Conservation (phyloP, 1,284 basidiomycete species). For the Tetrapyrgos nigripes region DNA sequence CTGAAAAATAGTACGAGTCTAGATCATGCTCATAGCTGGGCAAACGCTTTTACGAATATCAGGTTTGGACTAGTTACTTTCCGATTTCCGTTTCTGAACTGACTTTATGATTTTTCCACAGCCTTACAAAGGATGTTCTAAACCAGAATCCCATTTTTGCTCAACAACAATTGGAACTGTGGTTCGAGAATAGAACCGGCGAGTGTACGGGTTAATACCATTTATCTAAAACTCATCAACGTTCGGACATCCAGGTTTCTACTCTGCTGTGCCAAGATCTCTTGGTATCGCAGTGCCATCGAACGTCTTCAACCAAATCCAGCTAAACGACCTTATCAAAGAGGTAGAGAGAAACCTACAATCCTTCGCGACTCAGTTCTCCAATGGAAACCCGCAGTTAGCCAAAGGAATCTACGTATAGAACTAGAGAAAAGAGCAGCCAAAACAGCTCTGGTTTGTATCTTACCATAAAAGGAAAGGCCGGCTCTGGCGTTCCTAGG, state of each 20-base stretch:
- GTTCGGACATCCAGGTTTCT: constrained; percentile 24
- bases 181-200: constrained; percentile 12
- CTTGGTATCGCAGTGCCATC: constrained; percentile 33
- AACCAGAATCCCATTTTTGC: not conserved
- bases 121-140: constrained; percentile 9
- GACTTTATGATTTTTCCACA: not conserved
- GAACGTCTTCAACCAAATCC: constrained; percentile 24
- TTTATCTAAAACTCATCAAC: not conserved
- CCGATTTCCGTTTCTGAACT: not conserved
- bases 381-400: constrained; percentile 36
- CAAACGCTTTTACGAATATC: constrained; percentile 8
- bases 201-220: not conserved
- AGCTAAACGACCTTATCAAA: constrained; percentile 23
- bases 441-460: too few species aligned
- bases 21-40: constrained; percentile 15
- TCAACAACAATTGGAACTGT: constrained; percentile 4
- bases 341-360: constrained; percentile 25
- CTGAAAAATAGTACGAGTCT: not conserved
- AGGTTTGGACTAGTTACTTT: not conserved
- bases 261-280: constrained; percentile 32
- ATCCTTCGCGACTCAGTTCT: constrained; percentile 31
- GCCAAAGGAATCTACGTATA: constrained; percentile 36
- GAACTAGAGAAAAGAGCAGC: too few species aligned
- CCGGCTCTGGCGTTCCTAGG: too few species aligned
- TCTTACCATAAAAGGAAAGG: too few species aligned